Base-by-base conservation (phyloP, 2,329 filamentous ascomycete species). In the Hymenoscyphus linearis region DNA sequence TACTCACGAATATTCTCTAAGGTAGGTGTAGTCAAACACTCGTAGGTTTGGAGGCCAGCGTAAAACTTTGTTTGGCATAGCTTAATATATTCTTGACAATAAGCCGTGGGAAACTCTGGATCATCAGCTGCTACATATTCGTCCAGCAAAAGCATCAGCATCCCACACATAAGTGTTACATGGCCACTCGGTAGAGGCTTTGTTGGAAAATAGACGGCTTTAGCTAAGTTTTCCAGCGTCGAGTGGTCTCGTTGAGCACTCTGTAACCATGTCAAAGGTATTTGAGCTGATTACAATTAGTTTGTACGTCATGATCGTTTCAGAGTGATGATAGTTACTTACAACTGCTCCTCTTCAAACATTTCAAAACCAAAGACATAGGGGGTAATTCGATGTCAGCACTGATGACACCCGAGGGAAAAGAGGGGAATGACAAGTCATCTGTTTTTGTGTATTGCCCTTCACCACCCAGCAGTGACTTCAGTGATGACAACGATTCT, bases 121-220 rank as follows among this genome's bases (percentile, higher is more conserved):
- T 60, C 55, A 36, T 50, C 52, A 7, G 60, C 47, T 54, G 37
- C 40, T 16, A 54, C 18, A 26, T 64, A 62, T 25, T 57, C 58
- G 13, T 50, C 61, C 7, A 65, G 52, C 16, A 65, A 18, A 37
- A 57, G 64, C 52, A 60, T 64, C n/a, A 65, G 18, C 3, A 64
- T 22, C 22, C 64, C 64, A 22, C 62, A 62, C 52, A 61, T 44
- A 4, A 65, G 58, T 4, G 59, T 64, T 12, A 62, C 25, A 27
- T 64, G 59, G 3, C 55, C 62, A 37, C 59, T 61, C n/a, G 62
- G 63, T 4, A 60, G 27, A 34, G 55, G 55, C 16, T 37, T 60
- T n/a, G 60, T 60, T 10, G 64, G 64, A 52, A 65, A 62, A 44
- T 65, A 65, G 18, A 65, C 55, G 47, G 60, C 62, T 56, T 58